Conservation (phyloP, 108 stramenopile genomes). For the Nannochloropsis granulata region DNA sequence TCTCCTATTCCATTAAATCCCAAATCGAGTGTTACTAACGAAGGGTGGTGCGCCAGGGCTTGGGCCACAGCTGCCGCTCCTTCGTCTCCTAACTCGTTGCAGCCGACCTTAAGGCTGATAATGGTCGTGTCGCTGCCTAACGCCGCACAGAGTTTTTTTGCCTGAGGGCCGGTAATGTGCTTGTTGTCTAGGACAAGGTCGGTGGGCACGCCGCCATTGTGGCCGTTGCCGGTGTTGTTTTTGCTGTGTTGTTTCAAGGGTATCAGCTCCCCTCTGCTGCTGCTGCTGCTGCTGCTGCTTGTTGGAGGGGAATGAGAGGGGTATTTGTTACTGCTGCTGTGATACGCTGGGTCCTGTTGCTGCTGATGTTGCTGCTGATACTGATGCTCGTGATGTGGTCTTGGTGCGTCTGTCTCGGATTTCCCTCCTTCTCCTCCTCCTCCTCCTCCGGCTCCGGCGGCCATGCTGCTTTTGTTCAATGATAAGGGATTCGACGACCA, state of each 20-base stretch:
- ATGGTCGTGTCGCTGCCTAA: neutral
- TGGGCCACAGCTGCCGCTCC: neutral
- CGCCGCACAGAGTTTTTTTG: neutral
- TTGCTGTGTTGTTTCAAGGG: neutral
- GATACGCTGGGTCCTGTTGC: neutral
- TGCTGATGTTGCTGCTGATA: neutral
- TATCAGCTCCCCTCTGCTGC: too few relatives aligned
- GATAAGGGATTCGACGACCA: neutral
- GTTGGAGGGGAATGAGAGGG: neutral
- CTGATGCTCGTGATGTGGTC: neutral
- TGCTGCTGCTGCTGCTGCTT: too few relatives aligned
- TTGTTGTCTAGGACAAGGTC: neutral
- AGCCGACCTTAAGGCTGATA: neutral
- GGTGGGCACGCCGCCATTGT: neutral
- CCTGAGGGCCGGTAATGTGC: neutral
- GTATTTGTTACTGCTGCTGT: neutral
- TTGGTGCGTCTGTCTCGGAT: too few relatives aligned
- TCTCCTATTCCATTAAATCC: constrained; percentile 3
- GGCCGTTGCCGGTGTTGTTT: neutral
- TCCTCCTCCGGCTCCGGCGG: neutral
- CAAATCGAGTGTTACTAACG: neutral
- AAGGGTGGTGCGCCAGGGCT: neutral
- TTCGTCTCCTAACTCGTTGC: neutral
- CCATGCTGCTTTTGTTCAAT: neutral
- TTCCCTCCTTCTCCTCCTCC: too few relatives aligned